Conservation (phyloP, 768 basidiomycete species). For the Tulasnella sp. region DNA sequence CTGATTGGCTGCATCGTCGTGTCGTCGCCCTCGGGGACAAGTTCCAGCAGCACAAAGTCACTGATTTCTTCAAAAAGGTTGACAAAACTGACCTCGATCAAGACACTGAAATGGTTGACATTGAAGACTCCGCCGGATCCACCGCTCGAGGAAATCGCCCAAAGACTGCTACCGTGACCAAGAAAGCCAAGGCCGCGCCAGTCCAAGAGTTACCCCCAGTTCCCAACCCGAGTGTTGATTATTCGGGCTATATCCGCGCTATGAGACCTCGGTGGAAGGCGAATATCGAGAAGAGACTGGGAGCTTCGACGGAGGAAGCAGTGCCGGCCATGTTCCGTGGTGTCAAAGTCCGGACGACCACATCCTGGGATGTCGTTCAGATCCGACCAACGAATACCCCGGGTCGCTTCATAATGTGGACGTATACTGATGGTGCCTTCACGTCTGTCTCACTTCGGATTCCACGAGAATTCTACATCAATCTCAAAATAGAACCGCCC, state of each 20-base stretch:
- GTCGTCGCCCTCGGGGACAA: conserved; percentile 86
- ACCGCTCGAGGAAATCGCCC: conserved; percentile 16
- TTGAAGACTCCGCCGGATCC: conserved; percentile 42
- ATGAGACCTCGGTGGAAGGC: conserved; percentile 72
- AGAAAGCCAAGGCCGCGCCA: conserved; percentile 32
- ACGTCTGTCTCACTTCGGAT: conserved; percentile 75
- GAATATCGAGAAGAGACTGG: conserved; percentile 38
- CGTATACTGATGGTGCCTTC: conserved; percentile 68
- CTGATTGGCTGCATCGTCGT: conserved; percentile 91
- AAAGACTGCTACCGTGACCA: conserved; percentile 44
- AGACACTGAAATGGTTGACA: conserved; percentile 36
- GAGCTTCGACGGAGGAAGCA: conserved; percentile 25
- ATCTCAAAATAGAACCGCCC: conserved; percentile 61
- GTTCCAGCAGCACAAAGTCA: conserved; percentile 96
- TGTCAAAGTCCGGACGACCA: conserved; percentile 35
- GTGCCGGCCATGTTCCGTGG: conserved; percentile 68
- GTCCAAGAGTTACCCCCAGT: conserved; percentile 27
- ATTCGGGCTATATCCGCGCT: conserved; percentile 64
- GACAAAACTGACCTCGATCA: conserved; percentile 17
- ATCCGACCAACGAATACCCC: conserved; percentile 63
- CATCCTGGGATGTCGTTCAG: conserved; percentile 89
- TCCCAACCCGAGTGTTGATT: conserved; percentile 56
- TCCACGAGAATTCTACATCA: conserved; percentile 86
- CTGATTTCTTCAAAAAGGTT: conserved; percentile 71
- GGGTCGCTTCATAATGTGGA: conserved; percentile 83